Conservation (phyloP, 2,329 filamentous ascomycete genomes). For the Calonectria multiphialidica region DNA sequence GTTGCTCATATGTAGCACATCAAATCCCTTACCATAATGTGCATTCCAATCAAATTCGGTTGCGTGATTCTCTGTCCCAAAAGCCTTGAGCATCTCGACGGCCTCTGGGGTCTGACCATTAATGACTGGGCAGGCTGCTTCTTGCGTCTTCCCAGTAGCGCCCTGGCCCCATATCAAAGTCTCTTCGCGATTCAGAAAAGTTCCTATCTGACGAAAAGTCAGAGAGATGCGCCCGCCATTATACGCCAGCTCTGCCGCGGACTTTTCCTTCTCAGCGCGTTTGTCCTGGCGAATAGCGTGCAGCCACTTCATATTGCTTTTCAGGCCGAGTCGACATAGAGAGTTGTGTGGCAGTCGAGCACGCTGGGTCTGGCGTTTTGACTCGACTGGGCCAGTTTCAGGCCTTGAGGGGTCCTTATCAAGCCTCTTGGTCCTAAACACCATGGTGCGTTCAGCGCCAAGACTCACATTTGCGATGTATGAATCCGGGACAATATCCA, state of each 20-base stretch:
- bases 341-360: slow-evolving; percentile 88
- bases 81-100: slow-evolving; percentile 79
- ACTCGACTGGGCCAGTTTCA: slow-evolving; percentile 18
- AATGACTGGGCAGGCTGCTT: slow-evolving; percentile 71
- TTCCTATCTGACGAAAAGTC: slow-evolving; percentile 91
- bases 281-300: slow-evolving; percentile 95
- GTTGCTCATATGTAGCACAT: slow-evolving; percentile 78
- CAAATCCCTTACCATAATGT: slow-evolving; percentile 84
- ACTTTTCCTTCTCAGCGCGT: slow-evolving; percentile 75
- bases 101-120: slow-evolving; percentile 77
- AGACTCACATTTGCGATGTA: slow-evolving; percentile 94
- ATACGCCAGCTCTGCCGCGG: slow-evolving; percentile 76
- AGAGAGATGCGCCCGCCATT: slow-evolving; percentile 86
- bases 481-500: slow-evolving; percentile 86
- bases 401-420: slow-evolving; percentile 53
- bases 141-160: slow-evolving; percentile 75
- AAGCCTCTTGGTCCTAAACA: slow-evolving; percentile 83
- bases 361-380: slow-evolving; percentile 70
- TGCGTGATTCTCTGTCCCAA: slow-evolving; percentile 86
- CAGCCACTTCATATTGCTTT: slow-evolving; percentile 88
- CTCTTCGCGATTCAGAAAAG: slow-evolving; percentile 77
- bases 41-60: slow-evolving; percentile 79
- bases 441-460: slow-evolving; percentile 92
- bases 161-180: slow-evolving; percentile 92
- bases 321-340: slow-evolving; percentile 83